These are phyloP conservation scores for Vigna trinervia DNA, from an alignment of 306 rosid species.

Conservation along the genomic window DNA sequence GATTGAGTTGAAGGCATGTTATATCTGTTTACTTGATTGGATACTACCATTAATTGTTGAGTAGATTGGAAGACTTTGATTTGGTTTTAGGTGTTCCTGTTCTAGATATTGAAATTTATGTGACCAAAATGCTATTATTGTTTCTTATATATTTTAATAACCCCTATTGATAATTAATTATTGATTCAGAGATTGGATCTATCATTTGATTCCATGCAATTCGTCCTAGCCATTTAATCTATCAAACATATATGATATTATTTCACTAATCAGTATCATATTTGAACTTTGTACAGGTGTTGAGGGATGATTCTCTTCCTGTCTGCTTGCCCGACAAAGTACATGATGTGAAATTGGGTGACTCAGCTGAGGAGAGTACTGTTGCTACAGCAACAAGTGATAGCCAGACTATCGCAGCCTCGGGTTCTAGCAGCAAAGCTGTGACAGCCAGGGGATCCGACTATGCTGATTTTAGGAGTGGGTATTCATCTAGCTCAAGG, in stretches of 20 bases:
- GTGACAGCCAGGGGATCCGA: conserved; percentile 69
- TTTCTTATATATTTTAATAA: conserved; percentile 8
- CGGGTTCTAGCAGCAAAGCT: conserved; percentile 87
- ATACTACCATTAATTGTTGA: background rate
- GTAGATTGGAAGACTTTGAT: background rate
- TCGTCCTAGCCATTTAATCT: background rate
- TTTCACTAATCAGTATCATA: background rate
- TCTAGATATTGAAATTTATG: background rate
- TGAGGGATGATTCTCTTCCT: conserved; percentile 86
- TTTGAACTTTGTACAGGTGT: conserved; percentile 55
- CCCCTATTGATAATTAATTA: background rate
- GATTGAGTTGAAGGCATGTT: background rate
- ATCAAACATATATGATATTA: background rate
- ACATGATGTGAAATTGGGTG: conserved; percentile 92
- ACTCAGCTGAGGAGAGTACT: conserved; percentile 69
- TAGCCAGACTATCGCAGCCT: conserved; percentile 68
- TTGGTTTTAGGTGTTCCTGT: background rate
- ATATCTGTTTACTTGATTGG: conserved; percentile 7
- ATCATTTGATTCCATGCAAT: background rate
- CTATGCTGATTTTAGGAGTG: conserved; percentile 72
- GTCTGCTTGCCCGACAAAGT: conserved; percentile 84
- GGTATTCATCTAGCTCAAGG: conserved; percentile 68
- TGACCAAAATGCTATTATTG: background rate
- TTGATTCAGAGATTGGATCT: background rate
- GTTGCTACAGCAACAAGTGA: conserved; percentile 69